Percentiles rank a stretch among this genome's conserved stretches.
Conservation (phyloP, 352 stramenopile species). For the Globisporangium acanthophoron region DNA sequence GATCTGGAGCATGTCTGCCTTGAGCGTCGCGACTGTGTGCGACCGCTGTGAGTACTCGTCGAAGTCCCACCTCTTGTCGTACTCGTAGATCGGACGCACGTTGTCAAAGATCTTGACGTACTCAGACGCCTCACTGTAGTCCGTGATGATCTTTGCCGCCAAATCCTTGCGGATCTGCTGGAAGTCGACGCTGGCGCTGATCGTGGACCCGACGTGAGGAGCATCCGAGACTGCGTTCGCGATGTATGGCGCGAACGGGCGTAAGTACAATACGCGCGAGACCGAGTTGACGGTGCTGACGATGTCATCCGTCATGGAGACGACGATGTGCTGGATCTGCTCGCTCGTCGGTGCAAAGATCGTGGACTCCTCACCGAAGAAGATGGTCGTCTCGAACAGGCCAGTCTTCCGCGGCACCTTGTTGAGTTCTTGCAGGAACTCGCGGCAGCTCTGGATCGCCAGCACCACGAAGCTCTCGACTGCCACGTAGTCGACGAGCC, state of each 20-base stretch:
- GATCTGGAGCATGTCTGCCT: slow-evolving; percentile 89
- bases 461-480: slow-evolving; percentile 89
- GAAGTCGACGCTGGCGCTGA: slow-evolving; percentile 70
- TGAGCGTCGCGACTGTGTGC: slow-evolving; percentile 84
- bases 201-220: slow-evolving; percentile 71
- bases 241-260: slow-evolving; percentile 79
- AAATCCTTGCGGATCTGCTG: slow-evolving; percentile 68
- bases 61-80: slow-evolving; percentile 89
- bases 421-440: slow-evolving; percentile 87
- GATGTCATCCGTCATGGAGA: slow-evolving; percentile 86
- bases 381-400: slow-evolving; percentile 93
- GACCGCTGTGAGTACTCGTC: slow-evolving; percentile 78
- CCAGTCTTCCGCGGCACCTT: slow-evolving; percentile 85
- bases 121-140: slow-evolving; percentile 85
- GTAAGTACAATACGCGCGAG: slow-evolving; percentile 85
- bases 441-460: slow-evolving; percentile 73
- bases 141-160: slow-evolving; percentile 76
- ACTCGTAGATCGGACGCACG: slow-evolving; percentile 90
- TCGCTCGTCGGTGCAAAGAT: slow-evolving; percentile 85
- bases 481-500: slow-evolving; percentile 90
- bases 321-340: slow-evolving; percentile 87
- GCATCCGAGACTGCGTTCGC: slow-evolving; percentile 60
- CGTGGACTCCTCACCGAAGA: slow-evolving; percentile 78
- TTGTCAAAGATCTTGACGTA: slow-evolving; percentile 92
- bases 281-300: slow-evolving; percentile 87